Evolutionary conservation across 352 stramenopile species (phyloP), one percentile per base, ranked within the genome.

Genomic region (Nothophytophthora sp.): DNA sequence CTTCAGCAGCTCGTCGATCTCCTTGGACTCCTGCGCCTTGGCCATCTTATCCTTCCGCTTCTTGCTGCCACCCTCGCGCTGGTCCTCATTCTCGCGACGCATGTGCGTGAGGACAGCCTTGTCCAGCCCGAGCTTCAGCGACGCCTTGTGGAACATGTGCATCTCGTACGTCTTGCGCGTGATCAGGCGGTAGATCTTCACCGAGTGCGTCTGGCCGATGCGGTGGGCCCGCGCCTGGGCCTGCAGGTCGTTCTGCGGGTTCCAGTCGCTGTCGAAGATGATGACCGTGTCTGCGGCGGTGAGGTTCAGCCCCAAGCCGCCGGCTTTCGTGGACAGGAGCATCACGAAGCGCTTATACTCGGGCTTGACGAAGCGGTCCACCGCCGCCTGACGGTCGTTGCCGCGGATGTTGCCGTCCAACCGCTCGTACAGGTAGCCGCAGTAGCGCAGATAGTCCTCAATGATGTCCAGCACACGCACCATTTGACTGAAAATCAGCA

Each of bases 401-500:
- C 86, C 86, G 39, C 85, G 97, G 48, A 99, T 98, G 48, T 96
- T 98, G 24, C 84, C 98, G 70, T 99, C 98, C 52, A 99, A 94
- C 12, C 98, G 85, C 61, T 99, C 97, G 77, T 95, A 98, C 19
- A 95, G 70, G 63, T 99, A 96, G 3, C 86, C 81, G 24, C 94
- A 82, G 39, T 86, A 88, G 23, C 88, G 71, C 23, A 99, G 68
- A 71, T 99, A 99, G 60, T 99, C 98, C 61, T 99, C 96, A 18
- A 99, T 95, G 27, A 99, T 98, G 67, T 99, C 96, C 39, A 99
- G 74, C 67, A 99, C 99, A 29, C 97, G 97, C 37, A 98, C 97
- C 85, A 98, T 96, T 75, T 99, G 98, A 42, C 90, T 99, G 67
- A 99, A 99, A 18, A 99, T 94, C 12, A 99, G 81, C 23, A 99